Percentiles rank a stretch among this genome's conserved stretches.
These are phyloP conservation scores for Aulographum hederae DNA, from an alignment of 2,329 filamentous ascomycete species.

Conservation along the genomic window DNA sequence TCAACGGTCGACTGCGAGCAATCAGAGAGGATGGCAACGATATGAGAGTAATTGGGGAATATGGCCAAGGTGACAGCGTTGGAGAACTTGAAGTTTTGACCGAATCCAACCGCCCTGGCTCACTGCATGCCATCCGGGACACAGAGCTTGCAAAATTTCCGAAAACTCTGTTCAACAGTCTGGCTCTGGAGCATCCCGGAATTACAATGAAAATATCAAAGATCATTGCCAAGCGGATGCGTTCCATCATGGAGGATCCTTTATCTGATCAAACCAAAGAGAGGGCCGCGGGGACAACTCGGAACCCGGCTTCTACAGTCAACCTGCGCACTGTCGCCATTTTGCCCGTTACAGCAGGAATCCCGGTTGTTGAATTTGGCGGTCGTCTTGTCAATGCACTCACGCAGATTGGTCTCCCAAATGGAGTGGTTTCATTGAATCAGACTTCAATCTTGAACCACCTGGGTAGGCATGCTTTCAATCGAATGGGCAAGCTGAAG, in stretches of 20 bases:
- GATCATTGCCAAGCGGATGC: constrained; percentile 91
- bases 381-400: constrained; percentile 74
- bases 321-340: constrained; percentile 89
- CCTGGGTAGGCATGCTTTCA: constrained; percentile 88
- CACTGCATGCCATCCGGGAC: constrained; percentile 86
- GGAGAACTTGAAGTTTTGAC: constrained; percentile 95
- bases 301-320: constrained; percentile 63
- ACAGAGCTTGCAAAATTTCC: constrained; percentile 95
- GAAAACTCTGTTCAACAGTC: constrained; percentile 88
- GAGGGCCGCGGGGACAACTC: constrained; percentile 34
- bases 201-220: constrained; percentile 99
- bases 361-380: constrained; percentile 92
- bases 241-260: constrained; percentile 69
- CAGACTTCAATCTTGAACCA: constrained; percentile 90
- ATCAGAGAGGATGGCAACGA: constrained; percentile 69
- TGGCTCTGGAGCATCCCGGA: constrained; percentile 89
- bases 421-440: constrained; percentile 81
- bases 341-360: constrained; percentile 73
- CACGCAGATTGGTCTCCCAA: constrained; percentile 71
- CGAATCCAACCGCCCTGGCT: constrained; percentile 77
- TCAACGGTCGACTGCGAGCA: constrained; percentile 77
- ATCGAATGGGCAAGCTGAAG: constrained; percentile 90
- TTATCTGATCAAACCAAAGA: constrained; percentile 48
- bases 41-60: constrained; percentile 77
- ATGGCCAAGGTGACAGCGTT: constrained; percentile 91